Base-by-base conservation (phyloP, 176 grass and related monocot species). In the Metroxylon sagu region DNA sequence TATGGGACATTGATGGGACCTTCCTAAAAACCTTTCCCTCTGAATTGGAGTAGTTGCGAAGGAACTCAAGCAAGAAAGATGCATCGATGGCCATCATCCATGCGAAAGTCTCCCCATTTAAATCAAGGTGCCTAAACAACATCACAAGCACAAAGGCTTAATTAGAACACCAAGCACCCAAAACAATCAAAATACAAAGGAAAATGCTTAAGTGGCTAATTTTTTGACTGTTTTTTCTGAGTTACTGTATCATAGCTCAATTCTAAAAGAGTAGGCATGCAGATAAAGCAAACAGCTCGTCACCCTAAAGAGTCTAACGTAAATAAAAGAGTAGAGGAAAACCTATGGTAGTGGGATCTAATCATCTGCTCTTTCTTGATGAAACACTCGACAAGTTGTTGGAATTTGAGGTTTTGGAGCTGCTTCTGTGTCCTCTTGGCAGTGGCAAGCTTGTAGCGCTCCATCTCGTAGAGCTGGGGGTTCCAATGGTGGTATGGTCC, bases 51-150 rank as follows among this genome's bases (percentile, higher is more conserved):
- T 81, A 80, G n/a, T 72, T 70, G 28, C 86, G 65, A 4, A 90
- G 65, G 68, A 85, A 87, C 69, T 96, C 86, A 1, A 96, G 77
- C 0, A 96, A 61, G 53, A 95, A 95, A 0, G 80, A 95, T 6
- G 85, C 77, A 6, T 95, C 83, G 23, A 95, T 83, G 10, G 83
- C 86, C 86, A 95, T 82, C 86, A 95, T 95, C 91, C 91, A 95
- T 2, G 77, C 83, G 2, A 95, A 54, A 4, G 77, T 67, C 54
- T 85, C 79, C 0, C 71, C 74, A 10, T 30, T 82, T 10, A 90
- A 59, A 64, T 77, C 76, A 5, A 90, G 71, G 48, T 95, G 73
- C 80, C 89, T 95, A 58, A 29, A 35, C 31, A 35, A 7, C 31
- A 35, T 35, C 5, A 6, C 8, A 35, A 35, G 31, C 5, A 35